These are phyloP conservation scores for Knufia petricola DNA, from an alignment of 2,329 filamentous ascomycete species.

Conservation along the genomic window DNA sequence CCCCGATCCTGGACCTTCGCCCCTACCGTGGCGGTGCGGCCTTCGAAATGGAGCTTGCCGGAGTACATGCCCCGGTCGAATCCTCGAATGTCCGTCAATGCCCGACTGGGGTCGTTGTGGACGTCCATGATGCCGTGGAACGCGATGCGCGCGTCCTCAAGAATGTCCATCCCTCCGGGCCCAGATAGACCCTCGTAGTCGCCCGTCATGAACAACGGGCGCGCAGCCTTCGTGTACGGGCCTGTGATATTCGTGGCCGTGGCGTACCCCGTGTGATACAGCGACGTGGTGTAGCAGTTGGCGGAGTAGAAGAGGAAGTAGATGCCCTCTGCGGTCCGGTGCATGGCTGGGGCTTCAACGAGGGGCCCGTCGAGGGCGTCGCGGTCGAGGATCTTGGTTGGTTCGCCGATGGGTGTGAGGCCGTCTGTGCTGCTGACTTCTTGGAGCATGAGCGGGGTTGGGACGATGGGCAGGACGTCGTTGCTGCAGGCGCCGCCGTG, in stretches of 20 bases:
- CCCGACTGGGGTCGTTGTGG: too few species aligned
- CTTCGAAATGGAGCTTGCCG: neutral
- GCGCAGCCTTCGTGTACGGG: conserved; percentile 30
- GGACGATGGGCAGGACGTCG: conserved; percentile 30
- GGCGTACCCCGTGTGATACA: conserved; percentile 54
- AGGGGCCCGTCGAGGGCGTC: conserved; percentile 54
- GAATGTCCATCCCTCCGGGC: conserved; percentile 21
- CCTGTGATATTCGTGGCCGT: conserved; percentile 33
- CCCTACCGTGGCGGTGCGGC: neutral
- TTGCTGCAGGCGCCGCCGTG: conserved; percentile 40
- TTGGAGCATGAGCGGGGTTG: conserved; percentile 35
- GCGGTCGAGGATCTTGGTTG: conserved; percentile 50
- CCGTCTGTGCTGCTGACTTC: conserved; percentile 36
- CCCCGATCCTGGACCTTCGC: too few species aligned
- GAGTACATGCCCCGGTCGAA: conserved; percentile 6
- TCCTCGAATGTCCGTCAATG: too few species aligned
- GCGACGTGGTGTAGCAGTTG: conserved; percentile 46
- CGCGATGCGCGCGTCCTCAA: conserved; percentile 5
- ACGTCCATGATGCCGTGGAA: too few species aligned
- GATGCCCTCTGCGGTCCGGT: conserved; percentile 33
- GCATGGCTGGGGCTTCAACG: conserved; percentile 51
- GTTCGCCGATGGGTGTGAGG: conserved; percentile 42
- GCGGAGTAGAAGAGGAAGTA: conserved; percentile 56
- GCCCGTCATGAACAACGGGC: conserved; percentile 29
- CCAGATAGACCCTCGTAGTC: conserved; percentile 21